Conservation (phyloP, 208 protist genomes). For the Wallacemonas sp. region DNA sequence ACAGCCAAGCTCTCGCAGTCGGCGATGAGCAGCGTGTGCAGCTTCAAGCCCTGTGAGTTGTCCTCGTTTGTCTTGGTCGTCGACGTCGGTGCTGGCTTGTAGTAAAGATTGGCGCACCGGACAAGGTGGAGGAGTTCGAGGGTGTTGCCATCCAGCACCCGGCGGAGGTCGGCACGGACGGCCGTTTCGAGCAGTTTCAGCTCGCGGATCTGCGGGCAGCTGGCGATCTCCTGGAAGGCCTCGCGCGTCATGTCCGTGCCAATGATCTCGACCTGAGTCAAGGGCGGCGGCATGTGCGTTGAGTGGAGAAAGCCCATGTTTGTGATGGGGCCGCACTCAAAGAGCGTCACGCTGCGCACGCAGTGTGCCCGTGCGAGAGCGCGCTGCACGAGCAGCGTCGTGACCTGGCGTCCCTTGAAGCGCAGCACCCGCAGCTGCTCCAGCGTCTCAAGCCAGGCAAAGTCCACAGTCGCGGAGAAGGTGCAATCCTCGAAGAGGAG, state of each 20-base stretch:
- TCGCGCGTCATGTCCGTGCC: constrained; percentile 29
- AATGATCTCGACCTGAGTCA: constrained; percentile 32
- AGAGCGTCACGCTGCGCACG: constrained; percentile 29
- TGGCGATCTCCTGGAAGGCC: constrained; percentile 24
- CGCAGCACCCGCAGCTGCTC: constrained; percentile 21
- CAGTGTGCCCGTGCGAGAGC: constrained; percentile 15
- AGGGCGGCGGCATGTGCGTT: background rate
- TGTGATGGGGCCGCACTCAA: constrained; percentile 24
- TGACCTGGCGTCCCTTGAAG: constrained; percentile 23
- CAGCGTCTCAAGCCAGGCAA: constrained; percentile 25
- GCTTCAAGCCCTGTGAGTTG: constrained; percentile 2
- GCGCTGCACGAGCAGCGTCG: constrained; percentile 19
- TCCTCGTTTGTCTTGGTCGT: constrained; percentile 5
- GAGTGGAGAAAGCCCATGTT: constrained; percentile 13
- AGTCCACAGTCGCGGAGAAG: constrained; percentile 24
- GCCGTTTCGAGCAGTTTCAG: constrained; percentile 39
- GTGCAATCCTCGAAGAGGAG: constrained; percentile 41
- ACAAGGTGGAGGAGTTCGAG: constrained; percentile 37
- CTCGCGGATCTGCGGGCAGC: constrained; percentile 21
- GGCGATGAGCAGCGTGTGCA: constrained; percentile 26
- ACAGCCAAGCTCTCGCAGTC: constrained; percentile 29
- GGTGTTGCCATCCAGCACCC: constrained; percentile 34
- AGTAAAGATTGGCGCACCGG: constrained; percentile 33
- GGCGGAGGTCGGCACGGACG: constrained; percentile 36
- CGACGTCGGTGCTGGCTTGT: constrained; percentile 17